Percentiles rank a stretch among this genome's conserved stretches.
Evolutionary conservation across 176 grass and related monocot genomes (phyloP).

Genomic region (Sorghum bicolor): DNA sequence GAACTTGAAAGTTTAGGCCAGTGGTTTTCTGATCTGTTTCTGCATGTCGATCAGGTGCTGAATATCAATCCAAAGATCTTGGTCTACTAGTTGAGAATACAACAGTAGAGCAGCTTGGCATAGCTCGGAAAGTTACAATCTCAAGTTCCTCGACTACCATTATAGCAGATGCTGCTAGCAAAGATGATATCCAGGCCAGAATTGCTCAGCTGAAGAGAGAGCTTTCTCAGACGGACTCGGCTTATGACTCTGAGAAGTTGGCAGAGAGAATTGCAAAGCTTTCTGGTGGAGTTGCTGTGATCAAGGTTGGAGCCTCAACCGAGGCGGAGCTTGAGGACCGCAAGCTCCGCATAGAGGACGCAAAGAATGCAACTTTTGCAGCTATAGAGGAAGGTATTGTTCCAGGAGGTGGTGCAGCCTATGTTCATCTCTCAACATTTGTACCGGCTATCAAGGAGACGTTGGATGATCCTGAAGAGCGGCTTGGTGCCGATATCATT

Average conservation of each 20-base stretch:
- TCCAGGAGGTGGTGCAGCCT: constrained; percentile 84
- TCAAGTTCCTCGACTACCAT: constrained; percentile 65
- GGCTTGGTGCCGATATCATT: constrained; percentile 88
- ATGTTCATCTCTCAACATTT: constrained; percentile 74
- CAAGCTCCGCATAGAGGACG: constrained; percentile 89
- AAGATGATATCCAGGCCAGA: constrained; percentile 89
- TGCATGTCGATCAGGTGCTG: constrained; percentile 57
- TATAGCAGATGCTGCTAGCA: constrained; percentile 77
- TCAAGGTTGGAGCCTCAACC: constrained; percentile 88
- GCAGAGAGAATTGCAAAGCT: constrained; percentile 95
- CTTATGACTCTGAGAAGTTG: constrained; percentile 84
- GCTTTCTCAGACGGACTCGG: constrained; percentile 79
- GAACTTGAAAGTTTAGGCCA: not conserved
- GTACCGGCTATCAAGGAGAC: constrained; percentile 81
- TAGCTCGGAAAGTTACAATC: constrained; percentile 77
- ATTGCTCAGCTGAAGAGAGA: constrained; percentile 84
- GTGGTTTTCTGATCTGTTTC: not conserved
- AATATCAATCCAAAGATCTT: constrained; percentile 91
- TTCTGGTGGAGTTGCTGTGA: constrained; percentile 87
- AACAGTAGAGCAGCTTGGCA: constrained; percentile 76
- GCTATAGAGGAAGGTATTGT: constrained; percentile 95
- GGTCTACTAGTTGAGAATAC: constrained; percentile 72
- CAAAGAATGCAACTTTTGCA: constrained; percentile 92
- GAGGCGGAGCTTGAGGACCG: constrained; percentile 93
- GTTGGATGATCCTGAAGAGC: constrained; percentile 77